These are phyloP conservation scores for Cytospora paraplurivora DNA, from an alignment of 2,329 filamentous ascomycete species.

Conservation along the genomic window DNA sequence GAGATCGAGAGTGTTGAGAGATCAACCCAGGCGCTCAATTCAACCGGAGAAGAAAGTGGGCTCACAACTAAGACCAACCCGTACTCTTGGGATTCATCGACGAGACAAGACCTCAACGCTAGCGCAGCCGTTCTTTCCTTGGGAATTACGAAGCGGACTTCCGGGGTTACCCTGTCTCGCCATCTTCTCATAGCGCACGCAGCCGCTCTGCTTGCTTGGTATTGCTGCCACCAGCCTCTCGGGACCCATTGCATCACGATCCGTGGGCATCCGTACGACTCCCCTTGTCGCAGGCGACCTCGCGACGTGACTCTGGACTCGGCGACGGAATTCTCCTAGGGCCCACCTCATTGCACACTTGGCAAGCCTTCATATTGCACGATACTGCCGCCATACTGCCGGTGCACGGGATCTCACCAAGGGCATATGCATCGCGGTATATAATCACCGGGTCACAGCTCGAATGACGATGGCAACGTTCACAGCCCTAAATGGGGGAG, in stretches of 20 bases:
- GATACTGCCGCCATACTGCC: constrained; percentile 4
- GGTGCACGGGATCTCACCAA: constrained; percentile 3
- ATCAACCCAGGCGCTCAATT: constrained; percentile 16
- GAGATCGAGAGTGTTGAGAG: constrained; percentile 4
- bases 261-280: constrained; percentile 3
- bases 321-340: constrained; percentile 7
- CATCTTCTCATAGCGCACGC: neutral
- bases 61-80: constrained; percentile 9
- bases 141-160: constrained; percentile 4
- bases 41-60: constrained; percentile 11
- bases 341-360: constrained; percentile 6
- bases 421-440: constrained; percentile 10
- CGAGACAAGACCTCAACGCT: constrained; percentile 5
- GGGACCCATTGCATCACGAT: neutral
- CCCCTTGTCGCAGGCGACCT: constrained; percentile 23
- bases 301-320: constrained; percentile 6
- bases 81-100: constrained; percentile 14
- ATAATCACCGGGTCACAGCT: constrained; percentile 15
- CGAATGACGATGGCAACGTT: constrained; percentile 52
- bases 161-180: neutral
- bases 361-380: constrained; percentile 2
- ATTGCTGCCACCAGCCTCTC: constrained; percentile 3
- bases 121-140: constrained; percentile 3
- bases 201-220: neutral
- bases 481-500: constrained; percentile 52